Evolutionary conservation across 768 basidiomycete genomes (phyloP).

Genomic region (Pholiota microspora): DNA sequence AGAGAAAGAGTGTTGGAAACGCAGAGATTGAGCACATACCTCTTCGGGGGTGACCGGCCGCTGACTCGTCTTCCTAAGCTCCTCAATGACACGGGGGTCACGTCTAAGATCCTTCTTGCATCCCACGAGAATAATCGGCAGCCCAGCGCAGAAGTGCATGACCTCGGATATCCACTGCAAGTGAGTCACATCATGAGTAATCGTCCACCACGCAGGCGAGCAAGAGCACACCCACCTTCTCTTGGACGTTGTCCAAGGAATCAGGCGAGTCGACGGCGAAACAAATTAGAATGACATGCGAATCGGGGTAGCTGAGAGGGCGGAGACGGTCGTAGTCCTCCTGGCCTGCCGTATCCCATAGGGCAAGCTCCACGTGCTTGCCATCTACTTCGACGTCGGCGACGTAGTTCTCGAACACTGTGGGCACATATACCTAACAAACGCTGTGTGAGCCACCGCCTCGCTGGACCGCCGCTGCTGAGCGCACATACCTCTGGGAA

Average conservation of each 20-base stretch:
- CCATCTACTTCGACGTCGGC: constrained; percentile 98
- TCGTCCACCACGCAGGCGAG: neutral
- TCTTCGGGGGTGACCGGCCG: constrained; percentile 93
- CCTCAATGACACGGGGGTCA: constrained; percentile 90
- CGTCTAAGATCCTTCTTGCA: constrained; percentile 99
- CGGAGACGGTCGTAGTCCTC: constrained; percentile 99
- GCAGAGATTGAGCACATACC: constrained; percentile 40
- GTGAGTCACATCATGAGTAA: constrained; percentile 10
- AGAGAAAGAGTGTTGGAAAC: neutral
- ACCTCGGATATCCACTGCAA: constrained; percentile 97
- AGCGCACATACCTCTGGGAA: constrained; percentile 79
- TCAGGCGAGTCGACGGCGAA: constrained; percentile 98
- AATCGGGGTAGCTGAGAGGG: constrained; percentile 97
- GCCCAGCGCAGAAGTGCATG: constrained; percentile 92
- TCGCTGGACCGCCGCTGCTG: neutral
- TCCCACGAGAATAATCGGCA: constrained; percentile 96
- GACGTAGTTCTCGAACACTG: constrained; percentile 99
- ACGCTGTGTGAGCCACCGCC: constrained; percentile 10
- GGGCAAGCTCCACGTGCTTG: constrained; percentile 95
- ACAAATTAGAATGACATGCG: constrained; percentile 99
- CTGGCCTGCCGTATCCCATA: constrained; percentile 99
- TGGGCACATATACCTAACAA: constrained; percentile 95
- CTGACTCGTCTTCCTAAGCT: constrained; percentile 92
- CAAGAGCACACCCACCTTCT: constrained; percentile 70
- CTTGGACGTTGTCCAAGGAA: constrained; percentile 98